These are phyloP conservation scores for Aspergillus sp. DNA, from an alignment of 2,329 filamentous ascomycete species.

Conservation along the genomic window DNA sequence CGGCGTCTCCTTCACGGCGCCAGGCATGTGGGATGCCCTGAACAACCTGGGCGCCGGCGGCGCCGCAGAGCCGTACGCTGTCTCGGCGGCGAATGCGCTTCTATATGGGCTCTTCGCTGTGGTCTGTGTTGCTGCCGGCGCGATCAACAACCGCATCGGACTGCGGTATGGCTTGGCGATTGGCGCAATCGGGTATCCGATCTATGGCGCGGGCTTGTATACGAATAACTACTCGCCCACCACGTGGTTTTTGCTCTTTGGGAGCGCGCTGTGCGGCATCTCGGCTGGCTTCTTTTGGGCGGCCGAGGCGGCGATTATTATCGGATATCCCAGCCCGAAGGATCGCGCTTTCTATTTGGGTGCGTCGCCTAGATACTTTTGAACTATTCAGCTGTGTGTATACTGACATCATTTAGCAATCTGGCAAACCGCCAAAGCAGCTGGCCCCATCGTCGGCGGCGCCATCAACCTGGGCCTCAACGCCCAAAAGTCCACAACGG, in stretches of 20 bases:
- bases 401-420: constrained; percentile 2
- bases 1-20: constrained; percentile 19
- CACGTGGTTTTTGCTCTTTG: constrained; percentile 20
- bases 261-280: constrained; percentile 17
- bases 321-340: constrained; percentile 19
- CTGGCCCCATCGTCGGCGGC: constrained; percentile 17
- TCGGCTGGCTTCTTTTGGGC: constrained; percentile 20
- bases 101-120: constrained; percentile 18
- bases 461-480: constrained; percentile 18
- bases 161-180: constrained; percentile 15
- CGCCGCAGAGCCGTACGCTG: constrained; percentile 19
- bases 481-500: constrained; percentile 9
- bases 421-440: constrained; percentile 20
- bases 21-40: constrained; percentile 21
- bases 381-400: background rate
- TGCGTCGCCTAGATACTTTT: background rate
- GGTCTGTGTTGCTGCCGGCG: constrained; percentile 18
- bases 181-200: constrained; percentile 17
- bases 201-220: constrained; percentile 19
- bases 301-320: constrained; percentile 20
- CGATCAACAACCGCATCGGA: constrained; percentile 21
- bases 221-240: constrained; percentile 19
- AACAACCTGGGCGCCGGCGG: constrained; percentile 20
- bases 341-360: constrained; percentile 16
- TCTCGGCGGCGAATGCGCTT: constrained; percentile 16